Base-by-base conservation (phyloP, 345 rosid species). In the Eucalyptus pauciflora region DNA sequence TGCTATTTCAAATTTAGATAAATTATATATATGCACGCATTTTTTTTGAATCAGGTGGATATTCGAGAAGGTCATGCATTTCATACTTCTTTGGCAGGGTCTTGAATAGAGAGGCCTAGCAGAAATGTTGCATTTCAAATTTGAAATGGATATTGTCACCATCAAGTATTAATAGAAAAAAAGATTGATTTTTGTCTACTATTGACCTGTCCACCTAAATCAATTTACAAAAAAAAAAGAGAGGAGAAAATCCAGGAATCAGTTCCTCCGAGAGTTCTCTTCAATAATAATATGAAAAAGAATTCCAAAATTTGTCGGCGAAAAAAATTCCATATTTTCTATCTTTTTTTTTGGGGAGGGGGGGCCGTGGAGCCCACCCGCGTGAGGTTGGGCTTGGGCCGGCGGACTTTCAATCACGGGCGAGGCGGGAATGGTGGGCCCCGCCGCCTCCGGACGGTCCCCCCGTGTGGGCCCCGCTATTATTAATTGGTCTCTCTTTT, bases 361-460 rank as follows among this genome's bases (percentile, higher is more conserved):
- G 10, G 9, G 13, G 81, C 86, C n/a, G 87, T n/a, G 91, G 60
- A 80, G 86, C 86, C 91, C 54, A 50, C 22, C 14, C 85, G 90
- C 86, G 92, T 92, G 93, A 67, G 71, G 85, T 50, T 85, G 87
- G 37, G 88, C 91, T 52, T 91, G 93, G 93, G 94, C 94, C 91
- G 94, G 92, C 87, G 88, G 58, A 88, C 90, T 27, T 69, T 46
- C 58, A 43, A 18, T 50, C 45, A 81, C 89, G 67, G 50, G 51
- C 86, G 56, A 31, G 69, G 90, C 48, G 79, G 90, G 86, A 62
- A 25, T 22, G 2, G 56, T 46, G 49, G 87, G 80, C 87, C 81
- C 83, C 10, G 62, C 83, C 10, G 50, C 64, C 1, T 14, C 17
- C 13, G 58, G 64, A 17, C 51, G 85, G 92, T 89, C 90, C 46